Conservation (phyloP, 139 green algal species). For the Chlorella sp. region DNA sequence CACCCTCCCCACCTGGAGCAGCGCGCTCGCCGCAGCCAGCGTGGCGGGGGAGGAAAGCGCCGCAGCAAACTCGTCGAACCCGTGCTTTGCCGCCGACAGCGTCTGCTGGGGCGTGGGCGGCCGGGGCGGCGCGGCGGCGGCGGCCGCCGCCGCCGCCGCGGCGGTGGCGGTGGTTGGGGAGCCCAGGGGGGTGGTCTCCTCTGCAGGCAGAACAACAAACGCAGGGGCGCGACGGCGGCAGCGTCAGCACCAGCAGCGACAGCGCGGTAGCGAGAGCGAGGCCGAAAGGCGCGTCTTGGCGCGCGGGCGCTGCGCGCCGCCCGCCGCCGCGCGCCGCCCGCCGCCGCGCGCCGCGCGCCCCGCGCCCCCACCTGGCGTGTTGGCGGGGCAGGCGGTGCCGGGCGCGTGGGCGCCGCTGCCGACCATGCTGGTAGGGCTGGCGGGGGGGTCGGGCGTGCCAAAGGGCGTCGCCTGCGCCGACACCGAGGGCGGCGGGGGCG, state of each 20-base stretch:
- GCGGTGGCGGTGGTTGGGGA: background rate
- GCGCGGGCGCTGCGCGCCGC: too few species aligned
- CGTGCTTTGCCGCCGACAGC: background rate
- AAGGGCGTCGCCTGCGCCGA: slow-evolving; percentile 3
- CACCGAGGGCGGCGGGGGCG: background rate
- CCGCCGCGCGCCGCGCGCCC: background rate
- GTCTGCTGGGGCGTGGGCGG: background rate
- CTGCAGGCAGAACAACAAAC: background rate
- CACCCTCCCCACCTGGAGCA: background rate
- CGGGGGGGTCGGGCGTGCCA: slow-evolving; percentile 10
- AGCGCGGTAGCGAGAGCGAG: background rate
- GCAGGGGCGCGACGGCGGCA: background rate
- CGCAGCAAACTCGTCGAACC: slow-evolving; percentile 74
- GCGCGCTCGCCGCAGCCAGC: slow-evolving; percentile 44
- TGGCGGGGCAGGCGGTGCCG: background rate
- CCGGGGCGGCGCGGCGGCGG: background rate
- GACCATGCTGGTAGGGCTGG: slow-evolving; percentile 21
- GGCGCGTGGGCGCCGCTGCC: background rate
- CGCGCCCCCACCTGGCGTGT: background rate
- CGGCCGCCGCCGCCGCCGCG: background rate
- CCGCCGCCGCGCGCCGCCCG: too few species aligned
- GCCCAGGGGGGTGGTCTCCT: background rate
- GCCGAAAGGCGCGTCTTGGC: too few species aligned
- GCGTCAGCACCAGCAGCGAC: background rate
- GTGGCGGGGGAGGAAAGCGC: slow-evolving; percentile 58